phyloP scores from a whole-genome alignment of 371 early-diverging fungal species.

The Mycotypha africana region DNA sequence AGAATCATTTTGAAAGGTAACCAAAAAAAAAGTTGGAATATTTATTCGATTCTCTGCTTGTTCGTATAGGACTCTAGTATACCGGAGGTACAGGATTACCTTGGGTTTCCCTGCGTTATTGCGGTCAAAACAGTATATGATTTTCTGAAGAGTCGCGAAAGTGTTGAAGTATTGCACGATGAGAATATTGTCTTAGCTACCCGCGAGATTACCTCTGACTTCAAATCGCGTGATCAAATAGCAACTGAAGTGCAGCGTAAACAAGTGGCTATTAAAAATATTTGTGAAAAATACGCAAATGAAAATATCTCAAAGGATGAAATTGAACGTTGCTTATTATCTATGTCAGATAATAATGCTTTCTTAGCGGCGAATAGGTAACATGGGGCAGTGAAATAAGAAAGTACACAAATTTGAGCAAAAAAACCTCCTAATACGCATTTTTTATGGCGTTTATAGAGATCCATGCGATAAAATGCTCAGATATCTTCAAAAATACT shows the following conservation, averaged over 20 bases:
- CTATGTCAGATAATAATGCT: slow-evolving; percentile 94
- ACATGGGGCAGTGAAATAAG: too few relatives aligned
- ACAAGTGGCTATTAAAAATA: slow-evolving; percentile 78
- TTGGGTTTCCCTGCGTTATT: slow-evolving; percentile 77
- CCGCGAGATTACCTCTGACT: slow-evolving; percentile 82
- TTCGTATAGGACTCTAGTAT: slow-evolving; percentile 72
- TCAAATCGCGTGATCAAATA: slow-evolving; percentile 68
- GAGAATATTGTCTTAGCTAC: slow-evolving; percentile 82
- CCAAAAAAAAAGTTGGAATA: too few relatives aligned
- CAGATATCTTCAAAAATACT: slow-evolving; percentile 66
- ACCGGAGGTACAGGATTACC: slow-evolving; percentile 79
- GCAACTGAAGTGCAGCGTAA: slow-evolving; percentile 86
- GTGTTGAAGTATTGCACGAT: slow-evolving; percentile 71
- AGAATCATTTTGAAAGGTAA: too few relatives aligned
- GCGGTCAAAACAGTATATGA: slow-evolving; percentile 87
- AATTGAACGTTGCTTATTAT: slow-evolving; percentile 84
- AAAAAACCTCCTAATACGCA: too few relatives aligned
- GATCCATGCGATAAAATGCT: slow-evolving; percentile 96
- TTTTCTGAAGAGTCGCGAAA: slow-evolving; percentile 60
- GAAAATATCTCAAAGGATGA: slow-evolving; percentile 52
- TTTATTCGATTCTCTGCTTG: neutral
- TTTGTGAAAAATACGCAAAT: slow-evolving; percentile 78
- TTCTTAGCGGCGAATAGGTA: slow-evolving; percentile 81
- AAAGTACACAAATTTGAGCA: too few relatives aligned
- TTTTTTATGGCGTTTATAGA: too few relatives aligned